Evolutionary conservation across 306 rosid genomes (phyloP), one percentile per base, ranked within the genome.

Genomic region (Citrullus amarus): DNA sequence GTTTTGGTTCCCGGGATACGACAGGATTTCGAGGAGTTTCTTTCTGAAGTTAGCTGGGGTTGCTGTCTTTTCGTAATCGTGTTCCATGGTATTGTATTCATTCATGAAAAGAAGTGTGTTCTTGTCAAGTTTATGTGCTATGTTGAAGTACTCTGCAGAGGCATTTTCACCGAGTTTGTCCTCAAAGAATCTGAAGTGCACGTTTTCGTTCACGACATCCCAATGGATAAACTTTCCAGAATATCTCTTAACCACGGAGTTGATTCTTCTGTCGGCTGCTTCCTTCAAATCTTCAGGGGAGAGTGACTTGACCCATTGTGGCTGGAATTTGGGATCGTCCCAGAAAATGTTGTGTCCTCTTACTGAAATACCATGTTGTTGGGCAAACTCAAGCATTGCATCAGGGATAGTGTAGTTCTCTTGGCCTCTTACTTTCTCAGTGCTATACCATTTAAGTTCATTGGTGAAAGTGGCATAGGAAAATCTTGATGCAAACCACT

Each of bases 371-470:
- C 58, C 54, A 72, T 88, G 81, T 28, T 83, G 59, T 57, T 86
- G 63, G 8, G 93, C 87, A 68, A 87, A 89, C n/a, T 20, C 57
- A 17, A 94, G 67, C 97, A 94, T 85, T 28, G 85, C 81, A 68
- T 94, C 96, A 0, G 94, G 81, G 6, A 9, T 66, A 0, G 85
- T 20, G 70, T 90, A 93, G 87, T 90, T 78, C 34, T 79, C 87
- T 0, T 50, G 43, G 69, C 98, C 96, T 12, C 0, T 87, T 3
- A 62, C 13, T 0, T 0, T 8, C 72, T 93, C 98, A 0, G 76
- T 93, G 81, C 79, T 80, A 77, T 91, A 87, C 98, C 97, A 93
- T 62, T 93, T 93, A 91, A 93, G 92, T 82, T 91, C 98, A 16
- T 93, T 69, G 44, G 39, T 90, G 56, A 91, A 93, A 38, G 86